These are phyloP conservation scores for Leucocoprinus birnbaumii DNA, from an alignment of 768 basidiomycete genomes.

Conservation along the genomic window DNA sequence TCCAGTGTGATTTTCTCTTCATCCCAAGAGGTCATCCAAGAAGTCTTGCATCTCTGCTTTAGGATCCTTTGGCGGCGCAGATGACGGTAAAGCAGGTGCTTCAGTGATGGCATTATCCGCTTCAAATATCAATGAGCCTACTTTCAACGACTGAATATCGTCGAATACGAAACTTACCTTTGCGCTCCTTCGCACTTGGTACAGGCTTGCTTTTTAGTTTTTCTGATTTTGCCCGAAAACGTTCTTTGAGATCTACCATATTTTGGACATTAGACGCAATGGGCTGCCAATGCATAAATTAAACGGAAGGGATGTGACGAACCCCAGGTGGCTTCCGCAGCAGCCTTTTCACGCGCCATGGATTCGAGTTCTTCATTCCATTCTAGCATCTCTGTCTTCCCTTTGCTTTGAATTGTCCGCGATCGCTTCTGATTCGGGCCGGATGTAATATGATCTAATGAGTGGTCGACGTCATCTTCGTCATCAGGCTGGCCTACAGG, in stretches of 20 bases:
- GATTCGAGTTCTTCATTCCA: constrained; percentile 70
- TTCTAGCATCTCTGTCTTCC: constrained; percentile 57
- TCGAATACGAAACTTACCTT: constrained; percentile 31
- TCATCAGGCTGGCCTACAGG: constrained; percentile 33
- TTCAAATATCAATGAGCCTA: background rate
- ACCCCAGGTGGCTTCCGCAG: constrained; percentile 79
- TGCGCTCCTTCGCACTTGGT: constrained; percentile 27
- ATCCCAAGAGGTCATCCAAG: constrained; percentile 58
- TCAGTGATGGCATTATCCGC: constrained; percentile 24
- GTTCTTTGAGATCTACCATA: constrained; percentile 53
- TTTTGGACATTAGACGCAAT: background rate
- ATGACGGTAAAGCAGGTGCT: constrained; percentile 52
- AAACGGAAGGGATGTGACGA: constrained; percentile 12
- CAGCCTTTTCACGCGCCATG: constrained; percentile 65
- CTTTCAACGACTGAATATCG: background rate
- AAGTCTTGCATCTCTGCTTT: constrained; percentile 69
- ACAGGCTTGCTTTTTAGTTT: constrained; percentile 38
- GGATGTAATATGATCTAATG: constrained; percentile 50
- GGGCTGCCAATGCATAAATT: no score
- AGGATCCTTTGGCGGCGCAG: constrained; percentile 34
- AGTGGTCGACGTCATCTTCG: constrained; percentile 59
- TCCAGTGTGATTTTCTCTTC: background rate
- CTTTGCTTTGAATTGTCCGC: constrained; percentile 45
- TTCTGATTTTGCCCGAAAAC: constrained; percentile 55
- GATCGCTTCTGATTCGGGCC: constrained; percentile 15